A percentile compares a stretch with the other conserved stretches of the same genome.
Evolutionary conservation across 1,139 yeast species (phyloP).

Genomic region (Candida smagusa): DNA sequence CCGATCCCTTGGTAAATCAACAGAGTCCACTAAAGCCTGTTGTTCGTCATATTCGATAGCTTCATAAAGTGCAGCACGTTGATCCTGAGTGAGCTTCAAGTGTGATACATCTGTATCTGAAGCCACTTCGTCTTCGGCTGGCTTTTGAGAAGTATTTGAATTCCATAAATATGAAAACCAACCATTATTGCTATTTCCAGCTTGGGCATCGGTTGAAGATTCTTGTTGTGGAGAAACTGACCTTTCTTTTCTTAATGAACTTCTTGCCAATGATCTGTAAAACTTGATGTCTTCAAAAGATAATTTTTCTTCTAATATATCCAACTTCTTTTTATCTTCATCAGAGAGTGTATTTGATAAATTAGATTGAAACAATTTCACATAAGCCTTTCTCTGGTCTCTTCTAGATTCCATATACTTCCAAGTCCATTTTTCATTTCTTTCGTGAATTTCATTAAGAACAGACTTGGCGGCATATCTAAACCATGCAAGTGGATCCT

Average conservation of each 20-base stretch:
- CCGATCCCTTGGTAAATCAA: constrained; percentile 73
- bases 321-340: constrained; percentile 39
- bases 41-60: constrained; percentile 90
- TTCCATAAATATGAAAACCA: constrained; percentile 29
- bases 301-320: constrained; percentile 56
- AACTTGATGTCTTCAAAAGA: constrained; percentile 78
- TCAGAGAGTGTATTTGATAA: constrained; percentile 35
- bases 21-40: constrained; percentile 46
- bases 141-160: constrained; percentile 1
- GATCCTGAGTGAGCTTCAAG: constrained; percentile 57
- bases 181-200: constrained; percentile 12
- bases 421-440: constrained; percentile 87
- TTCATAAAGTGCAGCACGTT: constrained; percentile 79
- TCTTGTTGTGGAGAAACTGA: constrained; percentile 1
- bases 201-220: constrained; percentile 1
- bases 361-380: constrained; percentile 60
- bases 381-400: constrained; percentile 67
- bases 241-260: constrained; percentile 59
- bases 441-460: constrained; percentile 74
- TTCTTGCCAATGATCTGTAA: constrained; percentile 76
- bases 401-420: constrained; percentile 68
- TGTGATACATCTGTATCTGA: constrained; percentile 20
- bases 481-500: constrained; percentile 82
- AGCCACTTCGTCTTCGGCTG: constrained; percentile 8
- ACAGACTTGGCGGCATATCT: constrained; percentile 73